Base-by-base conservation (phyloP, 2,329 filamentous ascomycete genomes). In the Cercospora beticola region DNA sequence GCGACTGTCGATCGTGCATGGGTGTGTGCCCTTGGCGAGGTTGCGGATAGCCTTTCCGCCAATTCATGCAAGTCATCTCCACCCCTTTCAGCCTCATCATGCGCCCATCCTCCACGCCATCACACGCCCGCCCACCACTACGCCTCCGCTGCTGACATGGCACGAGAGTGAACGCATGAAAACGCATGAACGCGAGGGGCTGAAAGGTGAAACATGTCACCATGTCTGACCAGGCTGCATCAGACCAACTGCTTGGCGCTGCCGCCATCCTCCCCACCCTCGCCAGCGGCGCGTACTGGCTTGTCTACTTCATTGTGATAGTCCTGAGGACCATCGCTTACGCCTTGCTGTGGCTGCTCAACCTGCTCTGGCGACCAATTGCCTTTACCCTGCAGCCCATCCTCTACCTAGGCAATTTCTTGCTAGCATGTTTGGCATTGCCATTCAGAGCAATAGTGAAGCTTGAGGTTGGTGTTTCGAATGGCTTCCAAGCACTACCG, bases 371-470 rank as follows among this genome's bases (percentile, higher is more conserved):
- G 72, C 79, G 81, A 36, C 68, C 83, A n/a, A 69, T 84, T 28
- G 77, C 80, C 52, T 80, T 87, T 69, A 68, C 82, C 52, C 76
- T 86, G n/a, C 81, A 86, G 16, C 87, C 87, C 2, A 74, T 87
- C 58, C 79, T 81, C 63, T 78, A 84, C 72, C 75, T 88, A 26
- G 81, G 77, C 10, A 78, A 78, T 9, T 80, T 81, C 52, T 43
- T 84, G 6, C 69, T 83, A 31, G 76, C 78, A 58, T 68, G 83
- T 56, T 68, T 81, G 43, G 74, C 83, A 12, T 78, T 85, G n/a
- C 87, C 87, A 2, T 80, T 87, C 60, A 80, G 76, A 36, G 68
- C 88, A 43, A 74, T 88, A 14, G 80, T 82, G 4, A 84, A 81
- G 73, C 83, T 89, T 66, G 86, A 89, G 83, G 87, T 88, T 80